Evolutionary conservation across 2,329 filamentous ascomycete genomes (phyloP), one percentile per base, ranked within the genome.

Genomic region (Venturia aucupariae): DNA sequence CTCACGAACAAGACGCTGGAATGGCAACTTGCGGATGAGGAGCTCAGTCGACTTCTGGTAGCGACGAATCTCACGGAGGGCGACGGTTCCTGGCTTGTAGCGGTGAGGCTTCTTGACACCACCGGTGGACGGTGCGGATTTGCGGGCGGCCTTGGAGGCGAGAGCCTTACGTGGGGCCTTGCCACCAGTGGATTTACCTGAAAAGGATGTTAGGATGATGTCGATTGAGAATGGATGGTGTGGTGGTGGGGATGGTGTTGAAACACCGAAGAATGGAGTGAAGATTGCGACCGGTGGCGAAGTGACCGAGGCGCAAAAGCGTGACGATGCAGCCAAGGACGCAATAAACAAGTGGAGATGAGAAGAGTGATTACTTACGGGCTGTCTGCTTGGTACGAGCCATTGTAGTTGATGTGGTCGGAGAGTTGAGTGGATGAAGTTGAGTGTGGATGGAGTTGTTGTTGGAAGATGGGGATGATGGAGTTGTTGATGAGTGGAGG

Each of bases 81-180:
- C 93, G 69, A 90, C 83, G 54, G 92, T 97, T 72, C 92, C 92
- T 67, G 79, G 79, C 78, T 81, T 81, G 75, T 81, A 81, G 69
- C 79, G 75, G 75, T 81, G 79, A 72, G 79, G 79, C 79, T 81
- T 81, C 79, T 81, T 81, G 77, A 81, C 79, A 80, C 79, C 79
- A 75, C 93, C 94, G 78, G 94, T 97, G 68, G 92, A 96, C 72
- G 94, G 94, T 67, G 94, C 93, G 74, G 89, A 92, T 88, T 99
- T 99, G 84, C 94, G 92, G 75, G 94, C 93, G 71, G 93, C 94
- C 90, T 97, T 97, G 85, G 92, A 96, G 74, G 93, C 93, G 76
- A 97, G 92, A 87, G 97, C 92, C 90, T 99, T 99, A 81, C 85
- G 84, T 72, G 85, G 85, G 75, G 85, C 85, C 80, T 88, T 88